Evolutionary conservation across 176 grass and related monocot genomes (phyloP).

Genomic region (Juncus effusus): DNA sequence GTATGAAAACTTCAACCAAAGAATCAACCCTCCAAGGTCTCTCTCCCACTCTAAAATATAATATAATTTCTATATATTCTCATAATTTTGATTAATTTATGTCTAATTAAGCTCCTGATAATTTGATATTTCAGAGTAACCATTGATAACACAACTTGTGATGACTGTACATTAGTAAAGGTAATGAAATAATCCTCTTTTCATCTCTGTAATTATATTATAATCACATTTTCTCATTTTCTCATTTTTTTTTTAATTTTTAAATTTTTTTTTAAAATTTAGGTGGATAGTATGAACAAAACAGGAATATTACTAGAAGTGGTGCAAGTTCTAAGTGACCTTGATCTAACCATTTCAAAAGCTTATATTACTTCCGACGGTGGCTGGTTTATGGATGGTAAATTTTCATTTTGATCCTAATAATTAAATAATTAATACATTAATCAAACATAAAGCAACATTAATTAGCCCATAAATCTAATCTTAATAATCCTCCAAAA

Average conservation of each 20-base stretch:
- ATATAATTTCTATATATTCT: background rate
- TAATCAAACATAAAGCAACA: slow-evolving; percentile 5
- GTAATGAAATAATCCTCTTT: slow-evolving; percentile 12
- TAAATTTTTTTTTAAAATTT: background rate
- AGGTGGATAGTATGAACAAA: slow-evolving; percentile 98
- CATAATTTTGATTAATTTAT: background rate
- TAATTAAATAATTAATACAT: background rate
- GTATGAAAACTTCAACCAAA: slow-evolving; percentile 87
- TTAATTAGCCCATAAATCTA: background rate
- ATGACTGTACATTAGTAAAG: slow-evolving; percentile 88
- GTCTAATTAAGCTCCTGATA: background rate
- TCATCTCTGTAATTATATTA: background rate
- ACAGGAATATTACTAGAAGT: slow-evolving; percentile 91
- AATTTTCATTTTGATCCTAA: background rate
- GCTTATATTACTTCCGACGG: slow-evolving; percentile 97
- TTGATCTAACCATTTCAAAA: slow-evolving; percentile 83
- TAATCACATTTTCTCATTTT: background rate
- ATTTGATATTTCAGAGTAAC: slow-evolving; percentile 59
- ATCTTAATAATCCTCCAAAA: slow-evolving; percentile 9
- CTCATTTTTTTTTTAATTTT: background rate
- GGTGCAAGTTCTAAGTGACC: slow-evolving; percentile 86
- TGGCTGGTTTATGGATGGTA: slow-evolving; percentile 99
- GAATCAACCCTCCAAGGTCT: slow-evolving; percentile 90
- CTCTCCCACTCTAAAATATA: slow-evolving; percentile 15
- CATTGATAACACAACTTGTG: slow-evolving; percentile 72